phyloP scores from a whole-genome alignment of 2,329 filamentous ascomycete species.

The Phyllosticta citriasiana region DNA sequence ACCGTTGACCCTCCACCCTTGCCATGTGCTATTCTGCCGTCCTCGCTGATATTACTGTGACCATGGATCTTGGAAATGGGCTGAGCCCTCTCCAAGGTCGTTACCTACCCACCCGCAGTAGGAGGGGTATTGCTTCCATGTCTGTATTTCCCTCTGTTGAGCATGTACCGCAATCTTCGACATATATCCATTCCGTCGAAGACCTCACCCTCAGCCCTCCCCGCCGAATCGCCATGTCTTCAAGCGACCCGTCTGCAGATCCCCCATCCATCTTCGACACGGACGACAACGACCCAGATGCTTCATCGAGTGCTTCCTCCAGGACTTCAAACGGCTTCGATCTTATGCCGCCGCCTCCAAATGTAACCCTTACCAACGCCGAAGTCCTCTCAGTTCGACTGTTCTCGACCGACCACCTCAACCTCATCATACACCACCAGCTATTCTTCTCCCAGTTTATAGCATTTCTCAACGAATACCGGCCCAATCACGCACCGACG shows the following conservation, averaged over 20 bases:
- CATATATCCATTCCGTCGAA: background rate
- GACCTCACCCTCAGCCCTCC: background rate
- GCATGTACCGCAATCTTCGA: background rate
- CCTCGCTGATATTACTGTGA: background rate
- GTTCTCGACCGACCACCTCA: slow-evolving; percentile 54
- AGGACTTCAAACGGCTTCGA: slow-evolving; percentile 13
- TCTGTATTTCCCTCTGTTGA: background rate
- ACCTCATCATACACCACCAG: slow-evolving; percentile 52
- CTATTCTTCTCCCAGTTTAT: slow-evolving; percentile 53
- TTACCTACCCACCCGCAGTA: background rate
- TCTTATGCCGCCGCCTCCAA: slow-evolving; percentile 18
- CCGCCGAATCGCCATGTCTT: slow-evolving; percentile 1
- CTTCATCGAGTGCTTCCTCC: slow-evolving; percentile 2
- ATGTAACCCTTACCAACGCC: slow-evolving; percentile 15
- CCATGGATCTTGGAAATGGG: background rate
- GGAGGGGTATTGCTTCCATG: slow-evolving; percentile 1
- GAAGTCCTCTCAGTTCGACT: slow-evolving; percentile 53
- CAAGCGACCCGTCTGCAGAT: slow-evolving; percentile 3
- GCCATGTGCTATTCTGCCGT: background rate
- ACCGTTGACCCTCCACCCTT: background rate
- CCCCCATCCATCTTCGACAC: slow-evolving; percentile 4
- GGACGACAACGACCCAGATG: background rate
- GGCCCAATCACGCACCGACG: slow-evolving; percentile 51
- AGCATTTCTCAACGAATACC: slow-evolving; percentile 49
- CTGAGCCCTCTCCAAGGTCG: background rate